Evolutionary conservation across 768 basidiomycete genomes (phyloP).

Genomic region (Candolleomyces efflorescens): DNA sequence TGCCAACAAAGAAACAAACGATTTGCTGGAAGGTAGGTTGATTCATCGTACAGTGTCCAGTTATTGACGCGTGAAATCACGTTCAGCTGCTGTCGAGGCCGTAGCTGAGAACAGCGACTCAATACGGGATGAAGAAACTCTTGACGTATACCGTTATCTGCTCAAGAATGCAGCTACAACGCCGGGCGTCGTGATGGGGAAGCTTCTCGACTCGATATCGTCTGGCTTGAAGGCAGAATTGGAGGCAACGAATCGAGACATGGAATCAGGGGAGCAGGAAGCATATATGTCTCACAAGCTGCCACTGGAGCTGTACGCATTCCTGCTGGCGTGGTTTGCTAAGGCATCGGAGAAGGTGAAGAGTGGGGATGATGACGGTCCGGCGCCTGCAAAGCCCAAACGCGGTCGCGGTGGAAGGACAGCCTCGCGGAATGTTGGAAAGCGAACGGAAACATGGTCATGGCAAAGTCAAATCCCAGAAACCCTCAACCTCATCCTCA

Average conservation of each 20-base stretch:
- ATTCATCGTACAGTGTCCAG: not conserved
- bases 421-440: slow-evolving; percentile 32
- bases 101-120: slow-evolving; percentile 74
- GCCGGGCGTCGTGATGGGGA: slow-evolving; percentile 66
- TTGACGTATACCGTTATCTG: slow-evolving; percentile 79
- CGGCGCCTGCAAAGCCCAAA: slow-evolving; percentile 43
- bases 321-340: slow-evolving; percentile 91
- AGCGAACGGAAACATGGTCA: slow-evolving; percentile 55
- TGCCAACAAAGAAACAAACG: slow-evolving; percentile 46
- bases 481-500: slow-evolving; percentile 66
- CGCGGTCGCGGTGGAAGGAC: slow-evolving; percentile 57
- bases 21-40: slow-evolving; percentile 55
- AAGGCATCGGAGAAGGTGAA: slow-evolving; percentile 75
- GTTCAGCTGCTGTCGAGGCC: slow-evolving; percentile 72
- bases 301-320: slow-evolving; percentile 88
- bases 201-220: slow-evolving; percentile 81
- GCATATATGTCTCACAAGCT: slow-evolving; percentile 57
- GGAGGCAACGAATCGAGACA: slow-evolving; percentile 64
- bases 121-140: slow-evolving; percentile 62
- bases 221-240: slow-evolving; percentile 73
- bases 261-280: slow-evolving; percentile 66
- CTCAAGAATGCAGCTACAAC: slow-evolving; percentile 71
- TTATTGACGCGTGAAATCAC: not conserved
- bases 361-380: slow-evolving; percentile 41
- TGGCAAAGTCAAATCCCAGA: slow-evolving; percentile 77